These are phyloP conservation scores for Penicillium atrosanguineum DNA, from an alignment of 495 filamentous ascomycete species.

Conservation along the genomic window DNA sequence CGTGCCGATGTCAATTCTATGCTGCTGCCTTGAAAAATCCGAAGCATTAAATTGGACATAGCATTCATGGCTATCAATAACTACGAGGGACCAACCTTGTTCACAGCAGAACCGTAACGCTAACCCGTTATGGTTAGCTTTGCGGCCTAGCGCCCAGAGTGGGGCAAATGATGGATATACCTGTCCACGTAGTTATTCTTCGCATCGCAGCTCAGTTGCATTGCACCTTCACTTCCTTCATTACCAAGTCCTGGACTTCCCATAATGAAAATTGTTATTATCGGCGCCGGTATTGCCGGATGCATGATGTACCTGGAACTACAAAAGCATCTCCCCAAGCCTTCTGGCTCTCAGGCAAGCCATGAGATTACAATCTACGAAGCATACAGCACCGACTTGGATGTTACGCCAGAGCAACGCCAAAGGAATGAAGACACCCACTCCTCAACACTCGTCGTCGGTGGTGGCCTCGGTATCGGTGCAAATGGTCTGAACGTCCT, in stretches of 20 bases:
- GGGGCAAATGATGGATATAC: background rate
- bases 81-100: background rate
- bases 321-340: constrained; percentile 30
- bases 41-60: background rate
- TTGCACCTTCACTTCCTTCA: background rate
- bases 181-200: constrained; percentile 6
- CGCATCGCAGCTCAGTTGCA: background rate
- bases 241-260: background rate
- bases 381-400: constrained; percentile 10
- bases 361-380: constrained; percentile 21
- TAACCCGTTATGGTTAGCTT: constrained; percentile 10
- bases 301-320: constrained; percentile 44
- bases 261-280: constrained; percentile 48
- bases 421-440: constrained; percentile 4
- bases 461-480: constrained; percentile 13
- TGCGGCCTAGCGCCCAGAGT: background rate
- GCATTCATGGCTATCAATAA: background rate
- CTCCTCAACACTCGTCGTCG: constrained; percentile 16
- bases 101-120: background rate
- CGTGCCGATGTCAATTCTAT: background rate
- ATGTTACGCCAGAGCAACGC: constrained; percentile 10
- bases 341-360: background rate
- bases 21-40: background rate
- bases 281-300: constrained; percentile 49
- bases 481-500: constrained; percentile 16